Percentiles rank a stretch among this genome's conserved stretches.
Conservation (phyloP, 2,329 filamentous ascomycete species). For the Tolypocladium tundrense region DNA sequence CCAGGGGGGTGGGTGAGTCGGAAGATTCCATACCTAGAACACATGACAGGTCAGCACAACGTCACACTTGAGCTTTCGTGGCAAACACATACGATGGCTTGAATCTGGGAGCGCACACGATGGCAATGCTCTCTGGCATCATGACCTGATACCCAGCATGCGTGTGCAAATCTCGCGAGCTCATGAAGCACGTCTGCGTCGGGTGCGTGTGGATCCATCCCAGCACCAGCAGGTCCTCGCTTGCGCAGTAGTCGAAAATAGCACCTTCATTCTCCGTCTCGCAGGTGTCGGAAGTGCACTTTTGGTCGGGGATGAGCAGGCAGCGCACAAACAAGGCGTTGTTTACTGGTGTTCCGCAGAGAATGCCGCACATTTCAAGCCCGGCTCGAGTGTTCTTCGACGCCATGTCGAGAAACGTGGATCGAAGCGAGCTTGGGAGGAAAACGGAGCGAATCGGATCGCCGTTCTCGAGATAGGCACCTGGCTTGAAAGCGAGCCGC, state of each 20-base stretch:
- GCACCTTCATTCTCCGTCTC: constrained; percentile 81
- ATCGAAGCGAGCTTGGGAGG: constrained; percentile 65
- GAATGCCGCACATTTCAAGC: constrained; percentile 88
- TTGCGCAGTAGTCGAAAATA: constrained; percentile 82
- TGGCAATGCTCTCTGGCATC: constrained; percentile 91
- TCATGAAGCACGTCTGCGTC: constrained; percentile 96
- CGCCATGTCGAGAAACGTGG: constrained; percentile 65
- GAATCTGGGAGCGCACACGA: constrained; percentile 85
- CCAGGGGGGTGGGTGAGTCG: constrained; percentile 89
- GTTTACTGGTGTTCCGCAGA: constrained; percentile 82
- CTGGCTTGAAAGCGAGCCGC: constrained; percentile 59
- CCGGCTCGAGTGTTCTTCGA: constrained; percentile 67
- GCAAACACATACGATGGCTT: constrained; percentile 53
- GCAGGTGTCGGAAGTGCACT: constrained; percentile 83
- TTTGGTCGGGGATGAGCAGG: constrained; percentile 84
- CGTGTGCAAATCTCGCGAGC: constrained; percentile 84
- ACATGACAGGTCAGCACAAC: background rate
- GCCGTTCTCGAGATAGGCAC: constrained; percentile 83
- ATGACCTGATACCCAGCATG: constrained; percentile 92
- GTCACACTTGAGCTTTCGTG: background rate
- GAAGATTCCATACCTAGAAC: constrained; percentile 73
- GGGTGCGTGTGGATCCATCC: constrained; percentile 99
- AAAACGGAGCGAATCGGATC: constrained; percentile 80
- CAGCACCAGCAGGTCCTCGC: constrained; percentile 71
- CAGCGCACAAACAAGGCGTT: constrained; percentile 88